These are phyloP conservation scores for Nannizzia gypsea DNA, from an alignment of 2,329 filamentous ascomycete genomes.

Conservation along the genomic window DNA sequence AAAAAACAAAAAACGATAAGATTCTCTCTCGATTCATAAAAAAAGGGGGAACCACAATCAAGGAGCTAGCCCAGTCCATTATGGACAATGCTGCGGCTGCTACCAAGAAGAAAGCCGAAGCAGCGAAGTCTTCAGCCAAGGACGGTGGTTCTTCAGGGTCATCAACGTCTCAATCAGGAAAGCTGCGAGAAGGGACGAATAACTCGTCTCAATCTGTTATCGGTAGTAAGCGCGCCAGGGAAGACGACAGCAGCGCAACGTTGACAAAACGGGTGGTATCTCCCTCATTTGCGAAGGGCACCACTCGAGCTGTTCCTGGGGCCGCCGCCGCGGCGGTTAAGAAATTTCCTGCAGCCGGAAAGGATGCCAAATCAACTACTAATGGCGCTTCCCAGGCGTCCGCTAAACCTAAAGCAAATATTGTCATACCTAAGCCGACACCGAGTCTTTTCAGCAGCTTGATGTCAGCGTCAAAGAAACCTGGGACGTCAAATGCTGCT, in stretches of 20 bases:
- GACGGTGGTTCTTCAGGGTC: conserved; percentile 21
- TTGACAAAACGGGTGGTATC: conserved; percentile 30
- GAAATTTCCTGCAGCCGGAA: background rate
- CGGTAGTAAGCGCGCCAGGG: conserved; percentile 31
- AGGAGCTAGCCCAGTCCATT: conserved; percentile 45
- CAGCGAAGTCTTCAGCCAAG: conserved; percentile 26
- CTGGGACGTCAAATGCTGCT: conserved; percentile 40
- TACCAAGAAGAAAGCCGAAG: conserved; percentile 34
- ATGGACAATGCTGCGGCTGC: conserved; percentile 37
- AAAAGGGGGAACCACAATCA: conserved; percentile 46
- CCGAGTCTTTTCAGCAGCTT: conserved; percentile 36
- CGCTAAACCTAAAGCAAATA: conserved; percentile 28
- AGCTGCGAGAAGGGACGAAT: conserved; percentile 9
- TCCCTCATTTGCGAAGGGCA: conserved; percentile 25
- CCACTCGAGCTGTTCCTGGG: conserved; percentile 16
- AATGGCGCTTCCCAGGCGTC: conserved; percentile 15
- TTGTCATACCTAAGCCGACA: conserved; percentile 33
- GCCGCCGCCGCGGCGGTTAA: background rate
- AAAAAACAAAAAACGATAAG: conserved; percentile 50
- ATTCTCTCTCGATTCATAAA: conserved; percentile 47
- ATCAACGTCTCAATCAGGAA: conserved; percentile 10
- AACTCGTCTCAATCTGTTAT: conserved; percentile 15
- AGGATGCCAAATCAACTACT: conserved; percentile 13
- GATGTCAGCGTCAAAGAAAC: conserved; percentile 39
- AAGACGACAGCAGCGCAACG: conserved; percentile 27